These are phyloP conservation scores for Globisporangium uncinulatum DNA, from an alignment of 352 stramenopile species.

Conservation along the genomic window DNA sequence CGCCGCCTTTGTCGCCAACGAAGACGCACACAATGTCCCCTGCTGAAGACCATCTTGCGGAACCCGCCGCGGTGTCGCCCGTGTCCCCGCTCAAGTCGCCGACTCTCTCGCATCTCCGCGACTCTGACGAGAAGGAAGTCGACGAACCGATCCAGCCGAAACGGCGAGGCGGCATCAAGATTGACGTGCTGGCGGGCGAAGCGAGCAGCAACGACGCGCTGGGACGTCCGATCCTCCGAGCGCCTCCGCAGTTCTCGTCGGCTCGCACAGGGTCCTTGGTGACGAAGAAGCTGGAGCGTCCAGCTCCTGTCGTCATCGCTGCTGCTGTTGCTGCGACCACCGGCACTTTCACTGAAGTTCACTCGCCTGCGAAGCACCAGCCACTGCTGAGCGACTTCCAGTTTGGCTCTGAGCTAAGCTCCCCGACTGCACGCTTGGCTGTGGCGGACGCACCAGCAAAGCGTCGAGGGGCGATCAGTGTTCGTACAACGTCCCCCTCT, in stretches of 20 bases:
- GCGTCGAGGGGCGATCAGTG: constrained; percentile 11
- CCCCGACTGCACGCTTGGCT: neutral
- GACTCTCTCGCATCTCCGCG: neutral
- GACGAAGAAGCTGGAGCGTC: constrained; percentile 7
- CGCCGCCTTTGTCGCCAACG: constrained; percentile 10
- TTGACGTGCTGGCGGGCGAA: constrained; percentile 8
- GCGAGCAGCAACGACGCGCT: neutral
- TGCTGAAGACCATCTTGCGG: too few relatives aligned
- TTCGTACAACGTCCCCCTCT: constrained; percentile 7
- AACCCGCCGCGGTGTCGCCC: neutral
- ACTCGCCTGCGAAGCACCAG: constrained; percentile 7
- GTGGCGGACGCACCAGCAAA: constrained; percentile 16
- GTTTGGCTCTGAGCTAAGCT: constrained; percentile 21
- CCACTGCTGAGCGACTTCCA: constrained; percentile 34
- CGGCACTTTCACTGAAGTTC: neutral
- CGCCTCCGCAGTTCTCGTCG: constrained; percentile 9
- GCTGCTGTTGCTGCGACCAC: neutral
- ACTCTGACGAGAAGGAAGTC: neutral
- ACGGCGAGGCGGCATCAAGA: constrained; percentile 14
- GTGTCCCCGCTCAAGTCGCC: neutral
- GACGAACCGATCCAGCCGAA: constrained; percentile 3
- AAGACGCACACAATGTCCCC: constrained; percentile 7
- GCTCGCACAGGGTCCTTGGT: neutral
- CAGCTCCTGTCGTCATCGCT: neutral
- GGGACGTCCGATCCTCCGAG: constrained; percentile 6